Conservation (phyloP, 2,329 filamentous ascomycete species). For the Aureobasidium namibiae region DNA sequence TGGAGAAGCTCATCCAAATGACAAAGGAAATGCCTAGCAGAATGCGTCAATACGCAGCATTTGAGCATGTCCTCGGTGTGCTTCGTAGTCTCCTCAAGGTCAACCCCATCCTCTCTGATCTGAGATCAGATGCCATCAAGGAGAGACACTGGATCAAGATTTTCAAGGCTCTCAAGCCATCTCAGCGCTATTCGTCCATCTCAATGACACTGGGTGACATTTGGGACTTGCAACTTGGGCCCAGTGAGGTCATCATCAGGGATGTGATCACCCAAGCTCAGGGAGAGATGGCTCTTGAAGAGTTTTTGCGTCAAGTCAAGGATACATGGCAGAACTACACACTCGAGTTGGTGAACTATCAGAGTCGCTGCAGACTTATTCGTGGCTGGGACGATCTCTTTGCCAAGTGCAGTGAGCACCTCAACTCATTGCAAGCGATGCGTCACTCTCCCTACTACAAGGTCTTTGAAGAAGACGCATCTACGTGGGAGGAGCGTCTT, state of each 20-base stretch:
- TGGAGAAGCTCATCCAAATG: constrained; percentile 92
- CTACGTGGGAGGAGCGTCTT: constrained; percentile 94
- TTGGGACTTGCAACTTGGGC: constrained; percentile 88
- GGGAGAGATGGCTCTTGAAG: constrained; percentile 95
- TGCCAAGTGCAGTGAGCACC: constrained; percentile 94
- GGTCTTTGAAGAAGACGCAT: constrained; percentile 96
- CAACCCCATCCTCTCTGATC: constrained; percentile 75
- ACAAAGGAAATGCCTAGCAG: constrained; percentile 98
- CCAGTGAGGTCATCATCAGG: constrained; percentile 79
- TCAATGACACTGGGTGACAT: constrained; percentile 97
- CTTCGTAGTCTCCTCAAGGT: constrained; percentile 84
- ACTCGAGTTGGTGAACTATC: constrained; percentile 90
- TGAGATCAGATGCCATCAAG: constrained; percentile 93
- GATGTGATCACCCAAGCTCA: constrained; percentile 94
- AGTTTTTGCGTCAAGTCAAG: constrained; percentile 91
- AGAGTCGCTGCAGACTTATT: constrained; percentile 95
- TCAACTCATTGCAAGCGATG: constrained; percentile 98
- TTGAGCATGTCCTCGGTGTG: constrained; percentile 92
- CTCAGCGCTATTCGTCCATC: constrained; percentile 85
- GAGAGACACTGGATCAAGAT: constrained; percentile 98
- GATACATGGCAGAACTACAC: constrained; percentile 96
- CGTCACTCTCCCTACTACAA: constrained; percentile 98
- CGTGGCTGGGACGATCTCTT: constrained; percentile 98
- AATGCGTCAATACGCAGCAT: constrained; percentile 99
- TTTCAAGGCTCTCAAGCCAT: constrained; percentile 88